phyloP scores from a whole-genome alignment of 352 stramenopile genomes.

The Pythium apleroticum region DNA sequence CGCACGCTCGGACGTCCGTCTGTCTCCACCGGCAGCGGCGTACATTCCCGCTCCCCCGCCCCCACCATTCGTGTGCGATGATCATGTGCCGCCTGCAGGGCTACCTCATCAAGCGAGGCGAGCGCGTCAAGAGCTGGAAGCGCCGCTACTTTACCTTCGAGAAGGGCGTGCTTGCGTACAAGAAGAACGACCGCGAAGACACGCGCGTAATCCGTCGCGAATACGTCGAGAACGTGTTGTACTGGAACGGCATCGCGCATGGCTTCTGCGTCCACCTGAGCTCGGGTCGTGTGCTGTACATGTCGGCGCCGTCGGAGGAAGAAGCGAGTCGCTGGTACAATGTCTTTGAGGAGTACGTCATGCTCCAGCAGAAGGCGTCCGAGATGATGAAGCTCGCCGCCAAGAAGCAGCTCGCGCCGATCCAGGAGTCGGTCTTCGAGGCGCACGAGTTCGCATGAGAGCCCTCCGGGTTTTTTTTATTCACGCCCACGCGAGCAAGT shows the following conservation, averaged over 20 bases:
- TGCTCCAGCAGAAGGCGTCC: conserved; percentile 37
- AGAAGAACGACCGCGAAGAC: conserved; percentile 47
- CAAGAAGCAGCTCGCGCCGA: conserved; percentile 44
- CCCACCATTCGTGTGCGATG: not conserved
- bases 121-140: conserved; percentile 70
- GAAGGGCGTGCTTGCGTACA: conserved; percentile 59
- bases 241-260: conserved; percentile 58
- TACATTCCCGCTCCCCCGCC: no score
- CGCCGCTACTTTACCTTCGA: conserved; percentile 66
- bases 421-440: conserved; percentile 43
- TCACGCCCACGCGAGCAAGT: not conserved
- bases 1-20: not conserved
- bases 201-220: conserved; percentile 50
- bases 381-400: conserved; percentile 53
- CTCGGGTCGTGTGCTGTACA: conserved; percentile 50
- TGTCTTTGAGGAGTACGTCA: conserved; percentile 48
- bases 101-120: conserved; percentile 59
- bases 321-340: conserved; percentile 57
- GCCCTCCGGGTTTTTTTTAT: not conserved
- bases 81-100: conserved; percentile 35
- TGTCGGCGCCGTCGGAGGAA: conserved; percentile 48
- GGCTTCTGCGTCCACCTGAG: conserved; percentile 56
- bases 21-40: not conserved
- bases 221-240: conserved; percentile 60
- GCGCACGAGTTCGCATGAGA: conserved; percentile 13